Evolutionary conservation across 192 early-diverging fungal species (phyloP), one percentile per base, ranked within the genome.

Genomic region (Spizellomyces sp.): DNA sequence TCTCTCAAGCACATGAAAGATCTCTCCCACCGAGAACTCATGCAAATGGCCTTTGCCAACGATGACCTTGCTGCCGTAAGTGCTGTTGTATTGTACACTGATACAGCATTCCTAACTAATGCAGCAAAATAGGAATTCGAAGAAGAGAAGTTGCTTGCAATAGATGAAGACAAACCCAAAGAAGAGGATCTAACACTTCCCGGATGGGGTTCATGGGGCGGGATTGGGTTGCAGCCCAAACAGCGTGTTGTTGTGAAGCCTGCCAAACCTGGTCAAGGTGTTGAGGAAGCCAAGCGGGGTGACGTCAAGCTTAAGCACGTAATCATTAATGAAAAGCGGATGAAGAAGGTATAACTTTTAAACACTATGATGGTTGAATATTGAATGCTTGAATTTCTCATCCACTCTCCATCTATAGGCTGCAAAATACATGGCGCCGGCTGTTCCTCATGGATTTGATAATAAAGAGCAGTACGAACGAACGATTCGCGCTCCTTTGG

Each of bases 41-140:
- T 99, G 45, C 89, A 90, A 61, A 88, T 94, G 70, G 97, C 97
- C 14, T 99, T 99, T 84, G 93, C 95, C 9, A 91, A 95, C 64
- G 96, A 99, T 69, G 89, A 96, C 67, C 89, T 98, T 19, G 89
- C 88, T 48, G 82, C 69, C n/a, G 75, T 36, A 36, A 36, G 27
- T 36, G 3, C 27, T 36, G 3, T 61, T 22, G 3, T 8, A 10
- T 60, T n/a, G 64, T 8, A 14, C 14, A 4, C 22, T 2, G 36
- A 43, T 4, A 17, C 9, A 36, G 14, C n/a, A 19, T 48, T 8
- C 9, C 21, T 17, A 78, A 82, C 8, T 94, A 36, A 36, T 36
- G 27, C 27, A 36, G 3, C 27, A 36, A 36, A 36, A 36, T 36
- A 36, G 27, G 27, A 98, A 68, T 99, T 99, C 81, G 92, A 93